These are phyloP conservation scores for Scorias spongiosa DNA, from an alignment of 2,329 filamentous ascomycete genomes.

Conservation along the genomic window DNA sequence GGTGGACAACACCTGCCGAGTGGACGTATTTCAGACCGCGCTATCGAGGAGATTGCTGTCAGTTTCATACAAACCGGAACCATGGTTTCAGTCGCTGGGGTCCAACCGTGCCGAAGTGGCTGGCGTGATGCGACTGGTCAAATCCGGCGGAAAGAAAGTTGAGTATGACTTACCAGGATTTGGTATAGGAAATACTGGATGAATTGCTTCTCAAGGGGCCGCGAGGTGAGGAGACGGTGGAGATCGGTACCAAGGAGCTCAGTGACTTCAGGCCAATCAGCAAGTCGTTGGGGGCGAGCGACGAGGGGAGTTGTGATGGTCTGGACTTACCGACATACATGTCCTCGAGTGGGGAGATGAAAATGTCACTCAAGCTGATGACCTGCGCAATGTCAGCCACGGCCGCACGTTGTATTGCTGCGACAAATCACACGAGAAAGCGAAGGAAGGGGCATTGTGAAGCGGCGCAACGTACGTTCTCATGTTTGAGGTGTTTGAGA, in stretches of 20 bases:
- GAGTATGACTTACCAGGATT: conserved; percentile 58
- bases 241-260: conserved; percentile 94
- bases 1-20: conserved; percentile 92
- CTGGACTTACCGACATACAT: conserved; percentile 47
- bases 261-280: conserved; percentile 81
- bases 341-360: conserved; percentile 96
- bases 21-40: conserved; percentile 98
- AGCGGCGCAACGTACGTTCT: conserved; percentile 53
- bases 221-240: conserved; percentile 83
- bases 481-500: conserved; percentile 88
- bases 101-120: too few relatives aligned
- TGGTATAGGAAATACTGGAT: conserved; percentile 99
- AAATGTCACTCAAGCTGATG: conserved; percentile 97
- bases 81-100: too few relatives aligned
- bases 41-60: conserved; percentile 29
- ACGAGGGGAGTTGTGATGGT: conserved; percentile 8
- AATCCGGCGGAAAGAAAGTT: too few relatives aligned
- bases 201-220: conserved; percentile 96
- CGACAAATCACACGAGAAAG: background rate
- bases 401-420: background rate
- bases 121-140: too few relatives aligned
- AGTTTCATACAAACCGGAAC: background rate
- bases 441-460: background rate
- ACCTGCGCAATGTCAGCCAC: conserved; percentile 36
- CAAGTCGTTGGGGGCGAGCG: conserved; percentile 10